Evolutionary conservation across 768 basidiomycete genomes (phyloP).

Genomic region (Crassisporium funariophilum): DNA sequence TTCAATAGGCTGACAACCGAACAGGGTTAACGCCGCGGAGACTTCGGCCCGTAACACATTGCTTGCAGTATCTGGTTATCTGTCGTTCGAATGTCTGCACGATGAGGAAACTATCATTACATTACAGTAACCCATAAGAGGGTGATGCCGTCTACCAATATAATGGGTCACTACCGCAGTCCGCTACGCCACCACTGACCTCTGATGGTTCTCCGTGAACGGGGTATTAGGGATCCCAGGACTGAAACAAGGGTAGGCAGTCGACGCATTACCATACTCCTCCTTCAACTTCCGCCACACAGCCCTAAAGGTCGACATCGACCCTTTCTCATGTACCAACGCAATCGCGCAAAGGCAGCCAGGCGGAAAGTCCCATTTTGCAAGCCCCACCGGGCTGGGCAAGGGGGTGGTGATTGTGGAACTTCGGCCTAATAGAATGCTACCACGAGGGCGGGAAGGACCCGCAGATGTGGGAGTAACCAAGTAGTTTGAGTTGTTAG

Average conservation of each 20-base stretch:
- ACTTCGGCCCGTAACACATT: too few species aligned
- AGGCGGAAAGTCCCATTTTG: conserved; percentile 33
- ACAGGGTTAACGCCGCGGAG: too few species aligned
- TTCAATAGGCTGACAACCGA: too few species aligned
- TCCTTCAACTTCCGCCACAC: conserved; percentile 74
- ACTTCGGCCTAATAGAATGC: conserved; percentile 24
- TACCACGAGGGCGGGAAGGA: conserved; percentile 21
- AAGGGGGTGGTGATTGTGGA: conserved; percentile 21
- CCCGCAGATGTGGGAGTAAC: conserved; percentile 18
- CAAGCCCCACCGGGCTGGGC: conserved; percentile 18
- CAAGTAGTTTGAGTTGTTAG: conserved; percentile 12
- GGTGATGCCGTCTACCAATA: too few species aligned
- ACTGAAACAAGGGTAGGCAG: conserved; percentile 39
- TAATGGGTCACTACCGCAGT: too few species aligned
- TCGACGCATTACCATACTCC: conserved; percentile 52
- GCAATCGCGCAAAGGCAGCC: conserved; percentile 63
- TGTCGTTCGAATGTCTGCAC: too few species aligned
- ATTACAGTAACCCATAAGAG: too few species aligned
- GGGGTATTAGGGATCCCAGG: conserved; percentile 44
- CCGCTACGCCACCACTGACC: too few species aligned
- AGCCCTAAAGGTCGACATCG: conserved; percentile 80
- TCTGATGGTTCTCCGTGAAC: conserved; percentile 44
- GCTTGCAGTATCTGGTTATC: too few species aligned
- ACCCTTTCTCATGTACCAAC: conserved; percentile 89
- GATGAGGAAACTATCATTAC: too few species aligned